phyloP scores from a whole-genome alignment of 2,329 filamentous ascomycete species.

The Aspergillus caelatus region DNA sequence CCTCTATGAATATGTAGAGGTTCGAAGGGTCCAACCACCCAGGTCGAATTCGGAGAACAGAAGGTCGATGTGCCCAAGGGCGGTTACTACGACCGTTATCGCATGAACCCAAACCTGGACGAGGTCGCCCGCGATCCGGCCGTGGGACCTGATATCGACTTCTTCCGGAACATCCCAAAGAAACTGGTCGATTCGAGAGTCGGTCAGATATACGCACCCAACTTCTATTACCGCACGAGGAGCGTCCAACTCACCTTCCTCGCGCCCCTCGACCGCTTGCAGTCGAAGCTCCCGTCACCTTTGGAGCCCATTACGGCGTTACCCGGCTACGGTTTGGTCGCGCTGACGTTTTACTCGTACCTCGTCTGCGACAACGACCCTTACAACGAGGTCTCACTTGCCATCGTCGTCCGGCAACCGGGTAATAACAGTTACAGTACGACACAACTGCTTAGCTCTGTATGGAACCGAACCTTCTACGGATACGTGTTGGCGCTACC shows the following conservation, averaged over 20 bases:
- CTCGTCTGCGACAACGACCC: neutral
- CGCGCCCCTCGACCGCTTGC: neutral
- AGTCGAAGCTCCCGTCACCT: neutral
- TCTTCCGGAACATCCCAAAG: neutral
- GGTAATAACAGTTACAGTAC: neutral
- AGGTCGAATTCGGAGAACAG: neutral
- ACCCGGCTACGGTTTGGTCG: neutral
- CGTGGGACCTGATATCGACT: neutral
- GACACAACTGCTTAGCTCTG: neutral
- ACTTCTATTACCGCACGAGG: neutral
- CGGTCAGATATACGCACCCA: neutral
- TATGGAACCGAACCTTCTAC: slow-evolving; percentile 1
- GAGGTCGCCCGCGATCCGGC: neutral
- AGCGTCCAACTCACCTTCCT: neutral
- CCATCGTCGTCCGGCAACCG: neutral
- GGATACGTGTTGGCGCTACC: slow-evolving; percentile 4
- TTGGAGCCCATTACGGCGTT: neutral
- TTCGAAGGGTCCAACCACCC: neutral
- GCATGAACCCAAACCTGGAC: neutral
- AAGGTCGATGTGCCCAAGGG: neutral
- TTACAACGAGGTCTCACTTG: neutral
- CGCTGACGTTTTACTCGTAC: neutral
- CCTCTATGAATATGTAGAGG: neutral
- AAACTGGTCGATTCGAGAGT: neutral
- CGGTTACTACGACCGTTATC: neutral